Percentiles rank a stretch among this genome's conserved stretches.
Conservation (phyloP, 1,139 yeast species). For the Zygoascus meyerae region DNA sequence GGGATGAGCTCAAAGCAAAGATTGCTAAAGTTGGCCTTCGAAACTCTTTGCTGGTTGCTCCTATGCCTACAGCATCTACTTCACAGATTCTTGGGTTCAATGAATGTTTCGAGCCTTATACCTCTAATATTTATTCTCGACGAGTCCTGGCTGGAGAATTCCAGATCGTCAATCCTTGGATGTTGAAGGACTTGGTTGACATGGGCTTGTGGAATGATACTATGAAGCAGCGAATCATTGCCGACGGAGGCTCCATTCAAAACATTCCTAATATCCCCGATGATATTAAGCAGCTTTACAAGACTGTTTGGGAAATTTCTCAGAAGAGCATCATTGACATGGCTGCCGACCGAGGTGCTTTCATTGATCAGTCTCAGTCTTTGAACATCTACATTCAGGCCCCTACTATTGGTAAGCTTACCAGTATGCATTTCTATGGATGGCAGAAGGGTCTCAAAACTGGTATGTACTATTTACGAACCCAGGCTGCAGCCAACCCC, state of each 20-base stretch:
- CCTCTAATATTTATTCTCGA: conserved; percentile 81
- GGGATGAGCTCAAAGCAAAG: conserved; percentile 63
- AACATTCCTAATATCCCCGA: conserved; percentile 68
- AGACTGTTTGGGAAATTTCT: conserved; percentile 95
- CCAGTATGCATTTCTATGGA: conserved; percentile 97
- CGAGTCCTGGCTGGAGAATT: conserved; percentile 86
- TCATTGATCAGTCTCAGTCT: conserved; percentile 91
- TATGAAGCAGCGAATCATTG: conserved; percentile 74
- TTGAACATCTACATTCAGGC: conserved; percentile 78
- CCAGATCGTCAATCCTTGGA: conserved; percentile 80
- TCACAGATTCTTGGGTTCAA: conserved; percentile 85
- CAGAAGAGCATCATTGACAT: conserved; percentile 83
- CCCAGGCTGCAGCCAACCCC: conserved; percentile 93
- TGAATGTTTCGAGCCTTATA: conserved; percentile 89
- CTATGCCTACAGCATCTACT: conserved; percentile 94
- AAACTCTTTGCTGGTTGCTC: conserved; percentile 80
- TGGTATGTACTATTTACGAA: conserved; percentile 94
- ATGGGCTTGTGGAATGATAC: conserved; percentile 76
- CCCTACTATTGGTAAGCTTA: conserved; percentile 89
- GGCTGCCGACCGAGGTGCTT: conserved; percentile 95
- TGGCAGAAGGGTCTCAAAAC: conserved; percentile 97
- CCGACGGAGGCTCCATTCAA: conserved; percentile 84
- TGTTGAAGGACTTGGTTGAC: conserved; percentile 74
- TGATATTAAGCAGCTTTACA: conserved; percentile 71
- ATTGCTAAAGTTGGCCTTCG: conserved; percentile 62